Percentiles rank a stretch among this genome's conserved stretches.
Conservation (phyloP, 768 basidiomycete genomes). For the Lentinula raphanica region DNA sequence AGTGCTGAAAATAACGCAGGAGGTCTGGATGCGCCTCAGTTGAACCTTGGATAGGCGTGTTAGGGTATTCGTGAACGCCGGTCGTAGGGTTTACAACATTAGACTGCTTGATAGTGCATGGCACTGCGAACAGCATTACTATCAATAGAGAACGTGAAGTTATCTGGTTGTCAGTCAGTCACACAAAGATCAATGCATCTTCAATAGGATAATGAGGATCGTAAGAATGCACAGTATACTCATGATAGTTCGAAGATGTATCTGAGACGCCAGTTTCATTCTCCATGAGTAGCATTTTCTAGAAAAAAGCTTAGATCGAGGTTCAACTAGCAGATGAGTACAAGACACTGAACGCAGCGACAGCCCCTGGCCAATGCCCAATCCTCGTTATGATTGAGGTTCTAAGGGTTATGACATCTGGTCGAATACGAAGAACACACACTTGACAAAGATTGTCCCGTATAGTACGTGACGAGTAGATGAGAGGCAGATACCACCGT, state of each 20-base stretch:
- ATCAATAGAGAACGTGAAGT: constrained; percentile 65
- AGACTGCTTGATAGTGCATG: constrained; percentile 54
- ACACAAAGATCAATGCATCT: not conserved
- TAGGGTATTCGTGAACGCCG: constrained; percentile 65
- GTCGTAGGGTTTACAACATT: constrained; percentile 46
- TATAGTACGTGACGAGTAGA: constrained; percentile 82
- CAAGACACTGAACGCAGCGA: constrained; percentile 73
- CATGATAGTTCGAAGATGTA: constrained; percentile 68
- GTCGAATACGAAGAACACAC: constrained; percentile 32
- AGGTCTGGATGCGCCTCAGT: constrained; percentile 50
- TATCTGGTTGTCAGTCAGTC: constrained; percentile 74
- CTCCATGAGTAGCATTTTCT: constrained; percentile 48
- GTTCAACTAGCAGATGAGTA: constrained; percentile 1
- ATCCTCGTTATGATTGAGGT: constrained; percentile 54
- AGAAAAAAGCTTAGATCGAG: not conserved
- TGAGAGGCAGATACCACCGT: constrained; percentile 73
- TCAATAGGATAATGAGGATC: not conserved
- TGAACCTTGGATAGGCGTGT: constrained; percentile 78
- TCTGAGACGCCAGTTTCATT: constrained; percentile 45
- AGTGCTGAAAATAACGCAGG: too few relatives aligned
- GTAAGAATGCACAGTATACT: constrained; percentile 61
- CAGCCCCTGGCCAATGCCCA: constrained; percentile 73
- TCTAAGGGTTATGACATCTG: not conserved
- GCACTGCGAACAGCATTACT: constrained; percentile 67
- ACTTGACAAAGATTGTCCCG: constrained; percentile 61